Evolutionary conservation across 2,329 filamentous ascomycete genomes (phyloP), one percentile per base, ranked within the genome.

Genomic region (Xylariaceae sp.): DNA sequence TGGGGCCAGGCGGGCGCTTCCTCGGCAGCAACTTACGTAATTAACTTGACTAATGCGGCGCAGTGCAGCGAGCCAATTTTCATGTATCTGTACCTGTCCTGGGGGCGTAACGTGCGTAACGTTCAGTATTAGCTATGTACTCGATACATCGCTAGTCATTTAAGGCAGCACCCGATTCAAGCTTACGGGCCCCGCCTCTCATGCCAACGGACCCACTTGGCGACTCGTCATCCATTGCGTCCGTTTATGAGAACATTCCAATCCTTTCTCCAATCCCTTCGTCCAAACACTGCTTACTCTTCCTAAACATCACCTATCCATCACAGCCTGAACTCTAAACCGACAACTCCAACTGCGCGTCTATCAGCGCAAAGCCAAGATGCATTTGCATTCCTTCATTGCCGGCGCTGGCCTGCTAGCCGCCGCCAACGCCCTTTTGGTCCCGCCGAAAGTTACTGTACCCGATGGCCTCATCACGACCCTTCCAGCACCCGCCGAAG

Each of bases 401-500:
- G 62, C 67, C 57, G 68, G 68, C 57, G 65, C 65, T 52, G 68
- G 68, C 50, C 64, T 71, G 64, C 68, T 64, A 60, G 66, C 67
- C 55, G 40, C 69, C 59, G 43, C 71, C 61, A 59, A 66, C 55
- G 68, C 68, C 52, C 55, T 70, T 26, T 51, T 70, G 36, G 51
- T 70, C 12, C 66, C 67, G 43, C 63, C 67, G 34, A 66, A 66
- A n/a, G 34, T 66, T 29, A 52, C 63, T 50, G 60, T 62, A 7
- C 49, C 57, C 40, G 62, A 63, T 42, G 65, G 64, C 30, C 49
- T 60, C 41, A 48, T 68, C 53, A 62, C 49, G 29, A 66, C 66
- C 29, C 64, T 70, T 34, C 67, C 67, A 16, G 62, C 68, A 37
- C 62, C 66, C 26, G 29, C 51, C 54, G 49, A 62, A 6, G 59